Base-by-base conservation (phyloP, 768 basidiomycete genomes). In the Austroboletus festivus region DNA sequence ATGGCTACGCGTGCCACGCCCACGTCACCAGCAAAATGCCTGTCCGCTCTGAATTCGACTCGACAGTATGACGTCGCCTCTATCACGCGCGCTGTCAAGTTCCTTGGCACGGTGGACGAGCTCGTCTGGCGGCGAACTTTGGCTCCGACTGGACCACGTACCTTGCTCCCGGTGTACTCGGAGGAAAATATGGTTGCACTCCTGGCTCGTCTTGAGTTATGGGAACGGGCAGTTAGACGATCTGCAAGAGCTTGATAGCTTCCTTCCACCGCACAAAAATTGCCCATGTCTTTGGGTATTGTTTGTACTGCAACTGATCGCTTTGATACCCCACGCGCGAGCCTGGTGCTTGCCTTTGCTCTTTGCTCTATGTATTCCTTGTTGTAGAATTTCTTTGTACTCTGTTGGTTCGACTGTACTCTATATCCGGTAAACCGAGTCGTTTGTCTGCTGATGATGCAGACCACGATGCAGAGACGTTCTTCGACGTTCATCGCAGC, bases 221-320 rank as follows among this genome's bases (percentile, higher is more conserved):
- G 65, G 65, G 67, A 67, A 34, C 55, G 52, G 15, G 44, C 50
- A 13, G 52, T 68, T 13, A 53, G 65, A n/a, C 46, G 59, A 38
- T 37, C 55, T 4, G 41, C 61, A 8, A 60, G 48, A 24, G 28
- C 3, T 33, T 61, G 34, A 63, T 30, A n/a, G 28, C 28, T 28
- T n/a, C n/a, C n/a, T n/a, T n/a, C n/a, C n/a, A n/a, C n/a, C n/a
- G n/a, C n/a, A n/a, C n/a, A n/a, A n/a, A n/a, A n/a, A n/a, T n/a
- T n/a, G n/a, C n/a, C n/a, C n/a, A n/a, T n/a, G n/a, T n/a, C n/a
- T n/a, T n/a, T n/a, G n/a, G n/a, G n/a, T n/a, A n/a, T n/a, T n/a
- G n/a, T n/a, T n/a, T n/a, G n/a, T n/a, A n/a, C n/a, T n/a, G n/a
- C n/a, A n/a, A n/a, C n/a, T n/a, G n/a, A n/a, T n/a, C n/a, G n/a